Evolutionary conservation across 305 asterid genomes (phyloP), one percentile per base, ranked within the genome.

Genomic region (Fraxinus platypoda): DNA sequence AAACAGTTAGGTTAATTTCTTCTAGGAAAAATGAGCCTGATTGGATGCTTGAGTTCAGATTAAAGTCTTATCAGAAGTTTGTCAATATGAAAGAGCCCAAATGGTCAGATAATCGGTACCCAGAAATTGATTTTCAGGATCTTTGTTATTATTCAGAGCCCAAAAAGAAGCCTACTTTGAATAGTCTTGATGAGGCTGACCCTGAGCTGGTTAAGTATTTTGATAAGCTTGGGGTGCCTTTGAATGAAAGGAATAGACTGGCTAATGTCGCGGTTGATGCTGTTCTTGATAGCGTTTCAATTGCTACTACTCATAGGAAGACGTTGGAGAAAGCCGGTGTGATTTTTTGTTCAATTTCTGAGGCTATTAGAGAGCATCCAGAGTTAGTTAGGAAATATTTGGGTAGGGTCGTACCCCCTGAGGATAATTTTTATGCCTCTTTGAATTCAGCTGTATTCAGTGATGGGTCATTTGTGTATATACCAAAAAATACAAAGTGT

Each of bases 181-280:
- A 89, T 80, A 94, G 94, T 78, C 95, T 94, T 30, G 98, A 93
- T 85, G 98, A 94, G 84, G 99, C 97, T 79, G 92, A 91, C 77
- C 98, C 97, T 33, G 98, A 93, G 89, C 91, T 94, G 34, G 72
- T 96, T 78, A 91, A 62, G 87, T 94, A 96, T 80, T 94, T 94
- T 77, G 98, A 95, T 38, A 95, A 84, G 84, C 89, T 95, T 64
- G 98, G 99, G 70, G 73, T 94, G 28, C 98, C 99, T 76, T 85
- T 96, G 86, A 94, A 92, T 79, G 99, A 96, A 79, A 83, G 86
- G 88, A 93, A 94, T 80, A 85, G 99, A 38, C 85, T 96, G 81
- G 98, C 98, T 41, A 94, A 96, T 79, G 98, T 96, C 5, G 99
- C 98, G 0, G 98, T 94, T 17, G 99, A 96, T 85, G 99, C 94